Evolutionary conservation across 257 asterid species (phyloP).

Genomic region (Ilex aquifolium): DNA sequence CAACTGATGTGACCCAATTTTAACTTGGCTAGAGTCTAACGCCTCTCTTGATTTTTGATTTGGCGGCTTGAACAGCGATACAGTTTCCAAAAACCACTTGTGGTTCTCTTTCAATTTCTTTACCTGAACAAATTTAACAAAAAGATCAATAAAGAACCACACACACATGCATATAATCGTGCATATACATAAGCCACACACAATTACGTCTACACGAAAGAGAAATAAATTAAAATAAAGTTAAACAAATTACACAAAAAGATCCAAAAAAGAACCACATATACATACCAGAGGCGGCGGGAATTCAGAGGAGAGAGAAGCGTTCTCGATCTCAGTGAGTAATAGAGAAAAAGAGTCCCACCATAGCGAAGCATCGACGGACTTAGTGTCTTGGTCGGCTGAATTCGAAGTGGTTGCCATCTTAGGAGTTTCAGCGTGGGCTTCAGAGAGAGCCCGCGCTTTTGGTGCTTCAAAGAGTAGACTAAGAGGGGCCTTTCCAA

Average conservation of each 20-base stretch:
- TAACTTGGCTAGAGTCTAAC: conserved; percentile 44
- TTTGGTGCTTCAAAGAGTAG: too few relatives aligned
- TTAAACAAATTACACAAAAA: not conserved
- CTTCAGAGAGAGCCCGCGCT: too few relatives aligned
- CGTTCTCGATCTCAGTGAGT: conserved; percentile 65
- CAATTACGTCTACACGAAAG: not conserved
- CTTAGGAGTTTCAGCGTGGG: too few relatives aligned
- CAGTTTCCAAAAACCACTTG: conserved; percentile 63
- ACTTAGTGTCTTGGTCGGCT: conserved; percentile 19
- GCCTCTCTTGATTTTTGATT: conserved; percentile 78
- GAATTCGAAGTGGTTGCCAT: conserved; percentile 43
- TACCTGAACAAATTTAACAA: conserved; percentile 36
- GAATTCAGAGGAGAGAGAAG: conserved; percentile 43
- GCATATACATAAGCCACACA: too few relatives aligned
- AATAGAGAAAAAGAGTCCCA: conserved; percentile 79
- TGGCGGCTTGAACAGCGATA: conserved; percentile 53
- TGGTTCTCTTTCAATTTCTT: conserved; percentile 70
- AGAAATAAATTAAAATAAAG: too few relatives aligned
- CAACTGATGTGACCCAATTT: conserved; percentile 60
- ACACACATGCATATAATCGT: not conserved
- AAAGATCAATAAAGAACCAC: conserved; percentile 6
- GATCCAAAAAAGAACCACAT: not conserved
- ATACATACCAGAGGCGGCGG: conserved; percentile 52
- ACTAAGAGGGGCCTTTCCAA: too few relatives aligned
- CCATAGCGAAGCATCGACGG: conserved; percentile 78